Base-by-base conservation (phyloP, 2,329 filamentous ascomycete species). In the Canariomyces notabilis region DNA sequence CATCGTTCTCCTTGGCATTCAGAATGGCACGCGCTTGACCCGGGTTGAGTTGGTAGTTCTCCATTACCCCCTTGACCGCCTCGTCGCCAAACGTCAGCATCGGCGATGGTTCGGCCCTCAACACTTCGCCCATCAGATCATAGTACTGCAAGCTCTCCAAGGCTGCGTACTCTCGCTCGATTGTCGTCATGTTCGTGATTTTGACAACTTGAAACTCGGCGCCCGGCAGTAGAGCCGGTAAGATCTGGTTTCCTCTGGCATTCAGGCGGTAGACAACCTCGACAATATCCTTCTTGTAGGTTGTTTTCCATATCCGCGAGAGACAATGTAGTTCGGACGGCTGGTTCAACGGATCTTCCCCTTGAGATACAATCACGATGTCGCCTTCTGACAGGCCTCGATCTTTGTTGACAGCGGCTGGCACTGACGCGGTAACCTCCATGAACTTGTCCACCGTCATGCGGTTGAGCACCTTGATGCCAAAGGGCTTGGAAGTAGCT, bases 161-260 rank as follows among this genome's bases (percentile, higher is more conserved):
- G 1, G 93, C 89, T 46, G 89, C 93, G 64, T 90, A 98, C 67
- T 98, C 93, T 64, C 93, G 84, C 70, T 98, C 91, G 42, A 97
- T 83, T 0, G 93, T 93, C 2, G 86, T 95, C 72, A 98, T 86
- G 50, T 91, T 95, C 44, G 89, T 89, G 55, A 98, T 82, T 61
- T 94, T 95, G 47, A 87, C 75, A 2, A 83, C 89, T 58, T 82
- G 78, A 0, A 95, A 74, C 32, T 80, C 80, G 14, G 77, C 73
- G 32, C 86, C 83, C 0, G 88, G 85, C 32, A 79, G 76, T 37
- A 97, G 74, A 20, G 74, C 73, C 34, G 77, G 71, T 18, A 79
- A 58, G 20, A 89, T 74, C 29, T 82, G 74, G 41, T 82, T 79
- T 48, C 75, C 80, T 40, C 69, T 73, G 53, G 83, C 82, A 56